These are phyloP conservation scores for Cladosporium oxysporum DNA, from an alignment of 2,329 filamentous ascomycete species.

Conservation along the genomic window DNA sequence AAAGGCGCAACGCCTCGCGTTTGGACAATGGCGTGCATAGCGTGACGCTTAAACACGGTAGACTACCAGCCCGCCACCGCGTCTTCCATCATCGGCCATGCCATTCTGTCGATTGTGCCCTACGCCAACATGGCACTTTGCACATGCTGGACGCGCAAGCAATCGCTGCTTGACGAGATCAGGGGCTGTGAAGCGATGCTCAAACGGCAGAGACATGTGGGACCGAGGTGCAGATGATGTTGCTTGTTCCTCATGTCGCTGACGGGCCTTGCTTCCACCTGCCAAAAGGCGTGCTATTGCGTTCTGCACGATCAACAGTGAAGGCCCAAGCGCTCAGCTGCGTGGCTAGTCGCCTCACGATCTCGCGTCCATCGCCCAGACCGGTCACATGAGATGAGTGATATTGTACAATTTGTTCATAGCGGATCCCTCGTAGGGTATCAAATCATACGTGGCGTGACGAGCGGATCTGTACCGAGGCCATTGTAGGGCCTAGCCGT, in stretches of 20 bases:
- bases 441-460: constrained; percentile 1
- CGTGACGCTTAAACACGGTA: constrained; percentile 7
- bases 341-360: constrained; percentile 4
- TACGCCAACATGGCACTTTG: background rate
- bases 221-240: background rate
- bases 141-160: background rate
- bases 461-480: background rate
- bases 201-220: background rate
- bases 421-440: background rate
- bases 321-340: background rate
- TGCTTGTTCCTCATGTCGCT: background rate
- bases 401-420: background rate
- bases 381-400: constrained; percentile 7
- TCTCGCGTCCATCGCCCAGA: background rate
- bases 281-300: constrained; percentile 8
- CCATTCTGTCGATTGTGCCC: background rate
- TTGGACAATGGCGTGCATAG: constrained; percentile 13
- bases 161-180: background rate
- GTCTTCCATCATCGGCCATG: constrained; percentile 6
- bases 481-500: background rate
- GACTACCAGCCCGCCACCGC: background rate
- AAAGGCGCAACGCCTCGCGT: background rate
- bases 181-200: background rate
- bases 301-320: background rate
- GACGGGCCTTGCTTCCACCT: background rate